Percentiles rank a stretch among this genome's conserved stretches.
These are phyloP conservation scores for Fusarium illudens DNA, from an alignment of 2,329 filamentous ascomycete genomes.

Conservation along the genomic window DNA sequence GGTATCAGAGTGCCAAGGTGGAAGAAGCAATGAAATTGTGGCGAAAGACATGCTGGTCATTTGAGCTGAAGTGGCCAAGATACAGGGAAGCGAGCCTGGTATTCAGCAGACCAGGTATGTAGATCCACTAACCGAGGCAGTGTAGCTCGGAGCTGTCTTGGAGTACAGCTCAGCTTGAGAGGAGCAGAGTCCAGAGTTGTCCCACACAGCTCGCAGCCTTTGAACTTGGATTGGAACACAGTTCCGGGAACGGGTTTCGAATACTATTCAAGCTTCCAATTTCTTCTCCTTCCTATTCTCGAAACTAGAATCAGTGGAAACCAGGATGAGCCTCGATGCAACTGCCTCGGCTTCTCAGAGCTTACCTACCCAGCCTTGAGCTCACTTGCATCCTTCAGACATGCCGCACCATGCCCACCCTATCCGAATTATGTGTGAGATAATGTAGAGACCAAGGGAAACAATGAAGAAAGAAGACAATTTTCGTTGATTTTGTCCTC, in stretches of 20 bases:
- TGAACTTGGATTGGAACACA: too few relatives aligned
- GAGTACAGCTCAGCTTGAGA: not conserved
- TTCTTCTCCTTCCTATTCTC: not conserved
- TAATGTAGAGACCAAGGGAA: not conserved
- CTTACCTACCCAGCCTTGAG: not conserved
- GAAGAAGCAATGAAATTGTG: constrained; percentile 5
- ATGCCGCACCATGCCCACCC: not conserved
- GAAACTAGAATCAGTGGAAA: not conserved
- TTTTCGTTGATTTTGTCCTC: not conserved
- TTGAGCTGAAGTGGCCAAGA: not conserved
- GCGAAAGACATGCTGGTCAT: not conserved
- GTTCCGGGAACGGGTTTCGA: too few relatives aligned
- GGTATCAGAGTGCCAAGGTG: not conserved
- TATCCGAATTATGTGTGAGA: not conserved
- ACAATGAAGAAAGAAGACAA: not conserved
- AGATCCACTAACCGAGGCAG: not conserved
- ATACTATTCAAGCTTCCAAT: not conserved
- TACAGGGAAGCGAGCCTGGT: not conserved
- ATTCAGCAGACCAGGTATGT: not conserved
- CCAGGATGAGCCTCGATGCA: not conserved
- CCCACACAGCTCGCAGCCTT: not conserved
- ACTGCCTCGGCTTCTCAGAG: not conserved
- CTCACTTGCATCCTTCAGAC: not conserved
- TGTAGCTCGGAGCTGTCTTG: not conserved
- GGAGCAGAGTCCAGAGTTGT: not conserved